Base-by-base conservation (phyloP, 2,329 filamentous ascomycete species). In the Acarospora socialis region DNA sequence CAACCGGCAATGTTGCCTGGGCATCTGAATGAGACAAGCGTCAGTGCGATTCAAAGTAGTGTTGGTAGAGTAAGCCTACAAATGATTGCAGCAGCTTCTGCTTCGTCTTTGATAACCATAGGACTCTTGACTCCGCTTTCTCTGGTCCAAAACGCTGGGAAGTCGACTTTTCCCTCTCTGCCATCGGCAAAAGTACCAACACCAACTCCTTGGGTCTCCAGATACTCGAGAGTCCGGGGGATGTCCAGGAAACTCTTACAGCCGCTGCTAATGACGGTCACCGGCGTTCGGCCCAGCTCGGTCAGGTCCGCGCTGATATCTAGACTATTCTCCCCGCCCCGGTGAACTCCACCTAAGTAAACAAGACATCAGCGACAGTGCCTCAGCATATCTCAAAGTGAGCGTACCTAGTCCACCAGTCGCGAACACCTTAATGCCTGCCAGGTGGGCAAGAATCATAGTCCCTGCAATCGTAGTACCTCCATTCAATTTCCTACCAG, bases 171-270 rank as follows among this genome's bases (percentile, higher is more conserved):
- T 2, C 74, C 78, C 16, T 60, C 56, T 21, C 81, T 70, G 1
- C 81, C 82, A 54, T 92, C 82, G 15, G 83, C 77, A 59, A 95
- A 98, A 2, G 90, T 95, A 3, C 75, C 80, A 1, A 94, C 84
- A 21, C 77, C 68, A 14, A 83, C 84, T 67, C 64, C 64, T 39
- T 77, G 68, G 0, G 74, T 79, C 48, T 79, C 74, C 3, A 79
- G 61, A 45, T 74, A 77, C 59, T 98, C 90, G 4, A 98, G 65
- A 0, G 90, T 98, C 32, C 82, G 69, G 2, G 80, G 75, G 37
- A 94, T 84, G 50, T 98, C 90, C 21, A 98, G 65, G 54, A 98
- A 95, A 40, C 87, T 90, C 60, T 98, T 98, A 60, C 83, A 92
- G 9, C 90, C 90, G 42, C 81, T 83, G 54, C 78, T 81, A 32